Evolutionary conservation across 2,329 filamentous ascomycete genomes (phyloP), one percentile per base, ranked within the genome.

Genomic region (Rutstroemia sp.): DNA sequence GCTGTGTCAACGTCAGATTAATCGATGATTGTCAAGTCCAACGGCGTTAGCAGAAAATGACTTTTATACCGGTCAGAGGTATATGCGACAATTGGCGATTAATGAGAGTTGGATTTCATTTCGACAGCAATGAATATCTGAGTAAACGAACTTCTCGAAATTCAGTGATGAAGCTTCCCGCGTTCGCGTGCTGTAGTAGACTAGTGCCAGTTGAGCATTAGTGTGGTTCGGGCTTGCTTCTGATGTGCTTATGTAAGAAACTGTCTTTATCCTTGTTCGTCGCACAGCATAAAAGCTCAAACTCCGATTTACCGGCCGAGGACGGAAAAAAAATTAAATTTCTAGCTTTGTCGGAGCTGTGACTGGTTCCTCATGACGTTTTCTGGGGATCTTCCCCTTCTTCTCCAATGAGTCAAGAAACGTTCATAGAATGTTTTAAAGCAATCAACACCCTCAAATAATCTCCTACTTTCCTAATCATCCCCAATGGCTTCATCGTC

Each of bases 141-240:
- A 55, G 8, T 19, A 41, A 44, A 50, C 34, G 53, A 55, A 53
- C 50, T 46, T 46, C 42, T 23, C 12, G 42, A 19, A 23, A 21
- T 46, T 19, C 39, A 42, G 16, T 42, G 9, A 42, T 46, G 42
- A 46, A 30, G 53, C 30, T 49, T 54, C 52, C 52, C 58, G 56
- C 49, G 59, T 57, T 57, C 49, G 38, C 46, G 52, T 54, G 46
- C 21, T 57, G 41, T 38, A 49, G 21, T 14, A 14, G 14, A 39
- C 39, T 49, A 34, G 14, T 8, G 38, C 14, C 2, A 14, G 60
- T 61, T 58, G 37, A 50, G 41, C 9, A 45, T 34, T 52, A 49
- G 25, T 27, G 37, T 44, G 1, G 41, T 25, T 42, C n/a, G 39
- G 39, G 39, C 39, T 42, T 42, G 18, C 9, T 42, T 5, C 4